Percentiles rank a stretch among this genome's conserved stretches.
Conservation (phyloP, 1,139 yeast genomes). For the Torulaspora globosa region DNA sequence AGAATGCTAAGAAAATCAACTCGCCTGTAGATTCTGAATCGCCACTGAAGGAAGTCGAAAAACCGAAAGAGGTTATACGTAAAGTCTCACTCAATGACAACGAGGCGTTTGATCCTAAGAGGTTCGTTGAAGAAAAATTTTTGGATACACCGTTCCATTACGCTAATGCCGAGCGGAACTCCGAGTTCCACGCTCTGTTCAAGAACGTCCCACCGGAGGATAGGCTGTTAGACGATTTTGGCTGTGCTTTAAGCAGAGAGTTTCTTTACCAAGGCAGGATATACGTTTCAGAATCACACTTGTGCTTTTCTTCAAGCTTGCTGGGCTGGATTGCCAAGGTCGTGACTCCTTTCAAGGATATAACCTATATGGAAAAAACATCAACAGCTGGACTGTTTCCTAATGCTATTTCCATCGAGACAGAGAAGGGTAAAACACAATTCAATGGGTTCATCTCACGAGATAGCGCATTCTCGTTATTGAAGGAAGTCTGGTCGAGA, state of each 20-base stretch:
- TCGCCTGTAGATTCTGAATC: slow-evolving; percentile 27
- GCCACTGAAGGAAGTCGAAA: slow-evolving; percentile 30
- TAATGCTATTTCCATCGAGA: slow-evolving; percentile 77
- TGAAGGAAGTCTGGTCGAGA: slow-evolving; percentile 55
- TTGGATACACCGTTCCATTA: slow-evolving; percentile 45
- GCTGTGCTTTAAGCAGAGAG: slow-evolving; percentile 86
- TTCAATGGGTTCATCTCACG: slow-evolving; percentile 88
- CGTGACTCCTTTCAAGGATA: slow-evolving; percentile 67
- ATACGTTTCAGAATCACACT: slow-evolving; percentile 72
- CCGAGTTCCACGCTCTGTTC: slow-evolving; percentile 76
- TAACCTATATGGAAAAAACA: slow-evolving; percentile 69
- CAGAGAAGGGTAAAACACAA: slow-evolving; percentile 56
- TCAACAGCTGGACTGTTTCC: slow-evolving; percentile 88
- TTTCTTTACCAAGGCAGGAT: slow-evolving; percentile 87
- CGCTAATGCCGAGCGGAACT: slow-evolving; percentile 67
- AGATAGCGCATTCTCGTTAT: slow-evolving; percentile 68
- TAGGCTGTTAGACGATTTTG: slow-evolving; percentile 72
- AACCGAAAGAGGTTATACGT: slow-evolving; percentile 21
- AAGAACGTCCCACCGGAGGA: slow-evolving; percentile 66
- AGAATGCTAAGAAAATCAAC: slow-evolving; percentile 15
- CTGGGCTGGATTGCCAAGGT: slow-evolving; percentile 90
- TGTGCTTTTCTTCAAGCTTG: slow-evolving; percentile 88
- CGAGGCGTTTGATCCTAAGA: slow-evolving; percentile 34
- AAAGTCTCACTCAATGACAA: slow-evolving; percentile 8
- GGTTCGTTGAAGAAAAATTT: slow-evolving; percentile 42